Base-by-base conservation (phyloP, 1,284 basidiomycete species). In the Thecaphora thlaspeos region DNA sequence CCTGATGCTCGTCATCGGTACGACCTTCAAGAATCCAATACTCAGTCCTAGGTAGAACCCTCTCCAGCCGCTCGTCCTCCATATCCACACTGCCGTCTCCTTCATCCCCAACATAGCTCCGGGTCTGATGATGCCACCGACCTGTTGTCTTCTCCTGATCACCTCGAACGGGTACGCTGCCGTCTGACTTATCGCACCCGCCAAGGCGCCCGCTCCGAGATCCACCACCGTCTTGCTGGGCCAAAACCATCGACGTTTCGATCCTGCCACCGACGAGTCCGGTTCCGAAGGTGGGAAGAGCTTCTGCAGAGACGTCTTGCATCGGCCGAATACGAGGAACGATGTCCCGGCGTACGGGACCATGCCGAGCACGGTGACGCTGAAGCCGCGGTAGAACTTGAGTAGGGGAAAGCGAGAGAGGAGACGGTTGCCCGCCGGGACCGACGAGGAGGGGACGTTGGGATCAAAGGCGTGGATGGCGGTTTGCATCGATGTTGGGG, bases 161-260 rank as follows among this genome's bases (percentile, higher is more conserved):
- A 99, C 88, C 77, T 99, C 95, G 72, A 98, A 91, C 1, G 95
- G 95, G 76, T 99, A 99, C 19, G 91, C 91, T 3, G 86, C 86
- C 0, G 93, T 95, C 79, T 98, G 94, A 2, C 88, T 86, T 49
- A 91, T 80, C 14, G 87, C 87, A 22, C 95, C 95, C 0, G 94
- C 88, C n/a, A 93, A 79, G 0, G 91, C 95, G 26, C 95, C 95
- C 51, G 92, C 88, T 15, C 81, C 79, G 1, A 97, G 84, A 69
- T 86, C 83, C 17, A 81, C 74, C 2, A 72, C 51, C 3, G 81
- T 81, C 44, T 76, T 76, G 44, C 52, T 66, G 10, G 65, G 71
- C 57, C 59, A 65, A 48, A 49, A 71, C 68, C 70, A 65, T 30
- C 50, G 22, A 17, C 64, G 43, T 23, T 57, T 53, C 34, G 54